Evolutionary conservation across 371 early-diverging fungal species (phyloP).

Genomic region (Dinochytrium kinnereticum): DNA sequence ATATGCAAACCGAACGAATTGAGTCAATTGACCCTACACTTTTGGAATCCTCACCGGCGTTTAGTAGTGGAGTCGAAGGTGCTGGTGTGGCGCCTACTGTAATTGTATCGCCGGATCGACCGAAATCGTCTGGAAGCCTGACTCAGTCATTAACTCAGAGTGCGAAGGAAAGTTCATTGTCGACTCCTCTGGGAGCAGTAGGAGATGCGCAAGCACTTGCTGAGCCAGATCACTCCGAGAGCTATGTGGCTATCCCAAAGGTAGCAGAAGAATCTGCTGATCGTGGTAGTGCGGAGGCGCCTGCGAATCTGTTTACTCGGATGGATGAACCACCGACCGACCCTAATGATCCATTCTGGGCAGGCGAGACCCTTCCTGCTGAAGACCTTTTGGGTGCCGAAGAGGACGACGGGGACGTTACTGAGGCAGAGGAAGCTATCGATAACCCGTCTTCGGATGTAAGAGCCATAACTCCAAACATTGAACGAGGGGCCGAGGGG

Average conservation of each 20-base stretch:
- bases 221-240: not conserved
- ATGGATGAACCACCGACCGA: not conserved
- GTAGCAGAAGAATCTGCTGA: too few relatives aligned
- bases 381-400: not conserved
- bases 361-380: not conserved
- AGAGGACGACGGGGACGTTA: not conserved
- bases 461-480: too few relatives aligned
- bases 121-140: not conserved
- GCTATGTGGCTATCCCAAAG: not conserved
- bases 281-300: too few relatives aligned
- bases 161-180: not conserved
- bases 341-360: not conserved
- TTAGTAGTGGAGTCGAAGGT: not conserved
- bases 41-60: not conserved
- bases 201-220: too few relatives aligned
- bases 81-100: not conserved
- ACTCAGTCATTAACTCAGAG: not conserved
- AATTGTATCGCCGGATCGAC: not conserved
- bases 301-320: too few relatives aligned
- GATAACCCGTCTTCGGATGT: too few relatives aligned
- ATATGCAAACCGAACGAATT: too few relatives aligned
- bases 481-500: too few relatives aligned
- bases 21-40: not conserved
- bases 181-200: not conserved
- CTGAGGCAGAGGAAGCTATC: constrained; percentile 1